Conservation (phyloP, 306 rosid species). For the Vigna angularis region DNA sequence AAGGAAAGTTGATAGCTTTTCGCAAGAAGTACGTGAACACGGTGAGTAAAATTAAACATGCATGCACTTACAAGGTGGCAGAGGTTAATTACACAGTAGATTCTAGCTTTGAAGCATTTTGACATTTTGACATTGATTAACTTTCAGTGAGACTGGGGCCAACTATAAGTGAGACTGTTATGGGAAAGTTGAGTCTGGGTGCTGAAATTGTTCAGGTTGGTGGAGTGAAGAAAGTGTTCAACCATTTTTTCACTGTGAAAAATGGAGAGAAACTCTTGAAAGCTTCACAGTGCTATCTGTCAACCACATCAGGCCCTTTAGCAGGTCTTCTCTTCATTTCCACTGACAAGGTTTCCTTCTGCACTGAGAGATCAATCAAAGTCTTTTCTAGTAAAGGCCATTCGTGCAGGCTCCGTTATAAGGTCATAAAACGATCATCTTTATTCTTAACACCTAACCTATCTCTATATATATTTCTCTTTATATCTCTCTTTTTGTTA, state of each 20-base stretch:
- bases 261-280: conserved; percentile 8
- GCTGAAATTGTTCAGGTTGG: conserved; percentile 29
- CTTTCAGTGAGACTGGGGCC: conserved; percentile 5
- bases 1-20: conserved; percentile 11
- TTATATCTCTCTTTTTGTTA: too few species aligned
- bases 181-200: conserved; percentile 10
- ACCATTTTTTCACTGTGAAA: background rate
- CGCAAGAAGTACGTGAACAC: conserved; percentile 14
- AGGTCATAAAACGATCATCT: background rate
- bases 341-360: conserved; percentile 22
- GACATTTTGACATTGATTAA: background rate
- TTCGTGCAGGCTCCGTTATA: background rate
- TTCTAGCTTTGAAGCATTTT: too few species aligned
- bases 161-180: conserved; percentile 1
- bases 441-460: too few species aligned
- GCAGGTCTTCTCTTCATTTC: conserved; percentile 28
- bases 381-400: conserved; percentile 15
- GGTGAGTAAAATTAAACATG: background rate
- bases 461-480: too few species aligned
- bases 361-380: conserved; percentile 21
- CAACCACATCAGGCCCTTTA: conserved; percentile 31
- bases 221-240: conserved; percentile 6
- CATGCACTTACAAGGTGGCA: background rate
- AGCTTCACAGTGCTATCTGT: conserved; percentile 31
- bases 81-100: too few species aligned